Evolutionary conservation across 2,329 filamentous ascomycete species (phyloP).

Genomic region (Gnomoniopsis smithogilvyi): DNA sequence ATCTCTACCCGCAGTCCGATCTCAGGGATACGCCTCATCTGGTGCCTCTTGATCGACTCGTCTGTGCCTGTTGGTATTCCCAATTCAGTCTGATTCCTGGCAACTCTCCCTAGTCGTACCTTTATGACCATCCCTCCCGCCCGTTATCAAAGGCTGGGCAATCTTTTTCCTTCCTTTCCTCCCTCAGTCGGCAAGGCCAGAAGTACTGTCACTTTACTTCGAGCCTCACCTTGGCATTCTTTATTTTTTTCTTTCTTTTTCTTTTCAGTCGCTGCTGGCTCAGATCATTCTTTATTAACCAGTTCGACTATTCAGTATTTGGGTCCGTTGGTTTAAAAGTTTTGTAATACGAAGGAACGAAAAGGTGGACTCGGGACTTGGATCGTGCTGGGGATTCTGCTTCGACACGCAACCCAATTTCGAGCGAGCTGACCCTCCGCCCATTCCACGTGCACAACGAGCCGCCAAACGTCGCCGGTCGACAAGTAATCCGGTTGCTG

Average conservation of each 20-base stretch:
- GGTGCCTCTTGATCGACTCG: constrained; percentile 7
- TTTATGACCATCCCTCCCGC: constrained; percentile 40
- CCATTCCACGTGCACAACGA: constrained; percentile 16
- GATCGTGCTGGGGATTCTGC: background rate
- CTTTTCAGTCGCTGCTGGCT: constrained; percentile 56
- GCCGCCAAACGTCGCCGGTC: constrained; percentile 49
- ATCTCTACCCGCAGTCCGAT: constrained; percentile 6
- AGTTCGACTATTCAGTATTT: constrained; percentile 27
- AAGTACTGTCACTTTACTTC: constrained; percentile 37
- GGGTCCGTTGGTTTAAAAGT: constrained; percentile 15
- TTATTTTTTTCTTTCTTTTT: too few species aligned
- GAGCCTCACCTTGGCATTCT: constrained; percentile 33
- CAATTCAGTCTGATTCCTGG: background rate
- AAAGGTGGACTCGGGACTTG: constrained; percentile 10
- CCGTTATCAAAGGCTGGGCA: constrained; percentile 11
- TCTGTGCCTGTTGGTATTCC: constrained; percentile 6
- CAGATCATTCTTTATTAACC: constrained; percentile 50
- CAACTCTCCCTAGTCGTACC: constrained; percentile 14
- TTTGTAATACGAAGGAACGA: constrained; percentile 27
- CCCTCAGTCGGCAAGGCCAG: constrained; percentile 37
- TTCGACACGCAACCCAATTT: constrained; percentile 13
- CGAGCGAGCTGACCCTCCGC: constrained; percentile 14
- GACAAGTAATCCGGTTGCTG: constrained; percentile 40
- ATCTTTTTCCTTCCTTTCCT: constrained; percentile 25
- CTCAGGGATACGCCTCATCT: constrained; percentile 20